These are phyloP conservation scores for Botryotinia narcissicola DNA, from an alignment of 2,329 filamentous ascomycete genomes.

Conservation along the genomic window DNA sequence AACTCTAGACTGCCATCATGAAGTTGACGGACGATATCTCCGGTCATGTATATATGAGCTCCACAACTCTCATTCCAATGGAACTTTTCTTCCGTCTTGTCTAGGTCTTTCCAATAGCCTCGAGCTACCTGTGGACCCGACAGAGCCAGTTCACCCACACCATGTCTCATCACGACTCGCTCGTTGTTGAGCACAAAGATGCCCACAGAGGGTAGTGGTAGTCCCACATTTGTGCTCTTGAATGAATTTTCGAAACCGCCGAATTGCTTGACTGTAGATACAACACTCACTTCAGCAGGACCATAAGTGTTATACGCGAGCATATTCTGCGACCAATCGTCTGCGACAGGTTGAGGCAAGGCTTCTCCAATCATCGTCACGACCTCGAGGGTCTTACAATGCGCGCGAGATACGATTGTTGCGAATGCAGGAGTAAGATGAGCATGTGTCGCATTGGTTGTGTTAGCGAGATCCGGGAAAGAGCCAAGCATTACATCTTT, in stretches of 20 bases:
- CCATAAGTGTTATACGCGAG: slow-evolving; percentile 8
- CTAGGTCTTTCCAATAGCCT: slow-evolving; percentile 57
- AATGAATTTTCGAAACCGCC: background rate
- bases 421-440: slow-evolving; percentile 14
- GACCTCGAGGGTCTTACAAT: slow-evolving; percentile 9
- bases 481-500: slow-evolving; percentile 13
- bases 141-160: slow-evolving; percentile 34
- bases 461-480: background rate
- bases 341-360: background rate
- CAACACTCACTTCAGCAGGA: slow-evolving; percentile 22
- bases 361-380: slow-evolving; percentile 16
- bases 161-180: slow-evolving; percentile 28
- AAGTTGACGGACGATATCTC: slow-evolving; percentile 56
- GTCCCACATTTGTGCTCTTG: background rate
- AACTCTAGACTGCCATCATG: slow-evolving; percentile 51
- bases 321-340: slow-evolving; percentile 32
- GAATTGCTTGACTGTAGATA: slow-evolving; percentile 22
- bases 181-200: slow-evolving; percentile 41
- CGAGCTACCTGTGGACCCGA: slow-evolving; percentile 56
- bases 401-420: slow-evolving; percentile 2
- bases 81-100: slow-evolving; percentile 58
- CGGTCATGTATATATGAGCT: slow-evolving; percentile 52
- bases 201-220: slow-evolving; percentile 11
- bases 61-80: slow-evolving; percentile 54
- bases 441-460: slow-evolving; percentile 4